phyloP scores from a whole-genome alignment of 768 basidiomycete genomes.

The Termitomyces sp. region DNA sequence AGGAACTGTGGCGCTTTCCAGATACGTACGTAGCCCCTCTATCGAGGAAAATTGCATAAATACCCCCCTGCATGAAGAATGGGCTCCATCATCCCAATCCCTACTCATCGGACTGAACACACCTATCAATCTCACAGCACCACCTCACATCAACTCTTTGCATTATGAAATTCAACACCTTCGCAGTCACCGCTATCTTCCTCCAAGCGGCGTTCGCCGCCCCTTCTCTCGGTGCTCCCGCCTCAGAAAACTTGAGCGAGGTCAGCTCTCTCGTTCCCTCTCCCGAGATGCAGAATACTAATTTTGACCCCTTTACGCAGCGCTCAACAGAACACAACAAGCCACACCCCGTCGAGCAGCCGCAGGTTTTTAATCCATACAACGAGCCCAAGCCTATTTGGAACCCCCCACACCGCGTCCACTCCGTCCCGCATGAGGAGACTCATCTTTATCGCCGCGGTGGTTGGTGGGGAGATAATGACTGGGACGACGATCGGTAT shows the following conservation, averaged over 20 bases:
- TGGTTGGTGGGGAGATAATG: not conserved
- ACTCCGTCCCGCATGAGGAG: not conserved
- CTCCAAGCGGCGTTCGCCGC: not conserved
- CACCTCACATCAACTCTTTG: no score
- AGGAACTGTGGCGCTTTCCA: not conserved
- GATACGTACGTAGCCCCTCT: not conserved
- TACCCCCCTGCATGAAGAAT: no score
- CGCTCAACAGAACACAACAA: not conserved
- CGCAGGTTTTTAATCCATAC: not conserved
- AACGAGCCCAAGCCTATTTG: not conserved
- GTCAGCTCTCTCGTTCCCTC: not conserved
- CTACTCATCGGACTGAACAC: not conserved
- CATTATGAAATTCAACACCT: not conserved
- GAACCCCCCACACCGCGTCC: not conserved
- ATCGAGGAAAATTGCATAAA: not conserved
- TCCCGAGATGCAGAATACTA: not conserved
- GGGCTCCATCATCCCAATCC: not conserved
- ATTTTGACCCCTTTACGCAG: not conserved
- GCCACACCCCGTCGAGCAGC: not conserved
- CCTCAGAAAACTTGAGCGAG: not conserved
- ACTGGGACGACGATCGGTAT: not conserved
- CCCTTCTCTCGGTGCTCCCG: not conserved
- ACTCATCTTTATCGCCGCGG: not conserved
- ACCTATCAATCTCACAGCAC: no score
- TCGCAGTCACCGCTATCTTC: not conserved